These are phyloP conservation scores for Carpinus fangiana DNA, from an alignment of 306 rosid species.

Conservation along the genomic window DNA sequence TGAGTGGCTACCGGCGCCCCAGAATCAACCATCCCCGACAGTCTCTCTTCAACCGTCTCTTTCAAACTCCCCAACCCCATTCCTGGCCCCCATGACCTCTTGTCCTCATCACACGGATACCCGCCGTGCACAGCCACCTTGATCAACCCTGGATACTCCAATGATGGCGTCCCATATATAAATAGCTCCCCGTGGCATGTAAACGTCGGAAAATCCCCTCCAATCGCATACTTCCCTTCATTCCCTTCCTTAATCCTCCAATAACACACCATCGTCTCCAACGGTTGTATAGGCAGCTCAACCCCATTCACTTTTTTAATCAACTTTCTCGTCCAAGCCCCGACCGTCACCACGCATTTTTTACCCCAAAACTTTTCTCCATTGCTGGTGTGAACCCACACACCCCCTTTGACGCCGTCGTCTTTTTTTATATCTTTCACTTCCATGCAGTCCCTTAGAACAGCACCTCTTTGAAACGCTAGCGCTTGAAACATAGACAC, in stretches of 20 bases:
- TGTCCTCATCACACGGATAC: constrained; percentile 63
- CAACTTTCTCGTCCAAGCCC: constrained; percentile 73
- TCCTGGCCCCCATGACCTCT: constrained; percentile 67
- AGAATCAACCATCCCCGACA: constrained; percentile 59
- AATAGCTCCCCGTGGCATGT: constrained; percentile 39
- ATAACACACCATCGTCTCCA: constrained; percentile 59
- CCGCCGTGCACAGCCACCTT: constrained; percentile 76
- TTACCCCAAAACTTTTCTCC: constrained; percentile 54
- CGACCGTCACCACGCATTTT: constrained; percentile 82
- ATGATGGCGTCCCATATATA: constrained; percentile 70
- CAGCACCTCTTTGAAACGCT: constrained; percentile 61
- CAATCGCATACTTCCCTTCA: constrained; percentile 38
- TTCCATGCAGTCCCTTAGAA: constrained; percentile 55
- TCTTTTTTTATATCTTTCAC: constrained; percentile 49
- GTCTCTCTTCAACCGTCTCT: constrained; percentile 50
- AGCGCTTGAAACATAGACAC: constrained; percentile 77
- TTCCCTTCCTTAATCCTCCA: constrained; percentile 80
- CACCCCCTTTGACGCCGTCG: constrained; percentile 23
- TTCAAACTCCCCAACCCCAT: constrained; percentile 38
- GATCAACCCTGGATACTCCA: constrained; percentile 89
- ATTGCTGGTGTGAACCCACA: constrained; percentile 35
- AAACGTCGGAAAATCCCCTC: constrained; percentile 71
- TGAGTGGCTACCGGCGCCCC: constrained; percentile 58
- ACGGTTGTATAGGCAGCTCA: constrained; percentile 59
- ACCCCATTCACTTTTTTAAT: constrained; percentile 56